These are phyloP conservation scores for Penicillium samsonianum DNA, from an alignment of 495 filamentous ascomycete genomes.

Conservation along the genomic window DNA sequence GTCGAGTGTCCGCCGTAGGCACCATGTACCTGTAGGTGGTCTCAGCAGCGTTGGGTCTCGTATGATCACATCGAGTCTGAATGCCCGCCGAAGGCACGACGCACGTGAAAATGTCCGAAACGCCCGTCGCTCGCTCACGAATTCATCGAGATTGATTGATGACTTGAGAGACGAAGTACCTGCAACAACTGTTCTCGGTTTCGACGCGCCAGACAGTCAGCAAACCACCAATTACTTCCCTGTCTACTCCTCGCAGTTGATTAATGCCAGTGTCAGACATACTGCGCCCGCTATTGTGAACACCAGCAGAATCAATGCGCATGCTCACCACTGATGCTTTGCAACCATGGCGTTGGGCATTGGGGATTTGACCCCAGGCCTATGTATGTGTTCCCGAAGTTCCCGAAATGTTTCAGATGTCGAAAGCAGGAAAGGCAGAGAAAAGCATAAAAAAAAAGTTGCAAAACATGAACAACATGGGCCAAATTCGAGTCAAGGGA, in stretches of 20 bases:
- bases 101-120: neutral
- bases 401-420: neutral
- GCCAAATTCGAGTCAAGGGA: neutral
- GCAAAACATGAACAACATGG: too few species aligned
- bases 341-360: neutral
- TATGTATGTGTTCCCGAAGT: neutral
- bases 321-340: neutral
- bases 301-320: constrained; percentile 12
- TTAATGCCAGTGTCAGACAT: neutral
- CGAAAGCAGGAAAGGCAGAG: neutral
- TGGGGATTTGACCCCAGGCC: neutral
- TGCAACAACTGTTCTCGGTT: neutral
- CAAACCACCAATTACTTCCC: neutral
- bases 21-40: neutral
- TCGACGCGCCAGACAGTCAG: neutral
- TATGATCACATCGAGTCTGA: constrained; percentile 2
- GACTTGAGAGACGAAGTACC: neutral
- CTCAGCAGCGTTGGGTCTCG: neutral
- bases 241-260: neutral
- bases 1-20: neutral
- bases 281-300: constrained; percentile 7
- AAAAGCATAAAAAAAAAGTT: neutral
- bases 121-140: neutral
- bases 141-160: neutral
- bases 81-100: neutral